phyloP scores from a whole-genome alignment of 257 asterid genomes.

The Ilex asprella region DNA sequence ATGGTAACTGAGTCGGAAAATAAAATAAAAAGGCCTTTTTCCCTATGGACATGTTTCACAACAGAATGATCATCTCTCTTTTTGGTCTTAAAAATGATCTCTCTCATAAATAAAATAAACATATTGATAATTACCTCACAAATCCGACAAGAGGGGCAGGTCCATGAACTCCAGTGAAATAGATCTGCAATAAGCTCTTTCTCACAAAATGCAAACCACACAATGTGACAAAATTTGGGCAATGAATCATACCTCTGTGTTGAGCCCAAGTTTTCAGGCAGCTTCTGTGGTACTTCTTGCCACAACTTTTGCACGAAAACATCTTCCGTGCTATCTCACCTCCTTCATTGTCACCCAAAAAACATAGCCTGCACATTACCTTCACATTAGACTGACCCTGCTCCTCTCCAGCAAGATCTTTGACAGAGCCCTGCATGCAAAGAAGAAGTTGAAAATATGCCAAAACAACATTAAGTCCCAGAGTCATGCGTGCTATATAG shows the following conservation, averaged over 20 bases:
- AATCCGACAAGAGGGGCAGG: slow-evolving; percentile 84
- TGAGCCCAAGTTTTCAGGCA: slow-evolving; percentile 90
- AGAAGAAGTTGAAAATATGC: not conserved
- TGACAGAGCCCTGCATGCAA: slow-evolving; percentile 34
- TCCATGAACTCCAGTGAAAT: slow-evolving; percentile 98
- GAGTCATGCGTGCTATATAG: too few relatives aligned
- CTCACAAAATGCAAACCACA: slow-evolving; percentile 4
- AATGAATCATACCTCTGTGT: slow-evolving; percentile 56
- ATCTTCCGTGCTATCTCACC: slow-evolving; percentile 82
- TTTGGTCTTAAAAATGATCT: too few relatives aligned
- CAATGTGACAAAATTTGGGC: slow-evolving; percentile 4
- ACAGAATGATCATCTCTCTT: not conserved
- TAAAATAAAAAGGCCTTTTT: too few relatives aligned
- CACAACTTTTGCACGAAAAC: slow-evolving; percentile 81
- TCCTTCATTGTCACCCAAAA: slow-evolving; percentile 78
- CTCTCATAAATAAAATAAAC: slow-evolving; percentile 10
- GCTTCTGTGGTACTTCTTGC: slow-evolving; percentile 80
- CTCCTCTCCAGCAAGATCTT: slow-evolving; percentile 65
- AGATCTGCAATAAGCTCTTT: slow-evolving; percentile 52
- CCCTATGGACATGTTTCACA: too few relatives aligned
- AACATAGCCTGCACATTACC: slow-evolving; percentile 86
- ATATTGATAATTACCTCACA: slow-evolving; percentile 64
- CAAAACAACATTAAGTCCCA: too few relatives aligned
- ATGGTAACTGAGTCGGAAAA: too few relatives aligned
- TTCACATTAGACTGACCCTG: slow-evolving; percentile 57